Evolutionary conservation across 306 rosid genomes (phyloP), one percentile per base, ranked within the genome.

Genomic region (Lablab purpureus): DNA sequence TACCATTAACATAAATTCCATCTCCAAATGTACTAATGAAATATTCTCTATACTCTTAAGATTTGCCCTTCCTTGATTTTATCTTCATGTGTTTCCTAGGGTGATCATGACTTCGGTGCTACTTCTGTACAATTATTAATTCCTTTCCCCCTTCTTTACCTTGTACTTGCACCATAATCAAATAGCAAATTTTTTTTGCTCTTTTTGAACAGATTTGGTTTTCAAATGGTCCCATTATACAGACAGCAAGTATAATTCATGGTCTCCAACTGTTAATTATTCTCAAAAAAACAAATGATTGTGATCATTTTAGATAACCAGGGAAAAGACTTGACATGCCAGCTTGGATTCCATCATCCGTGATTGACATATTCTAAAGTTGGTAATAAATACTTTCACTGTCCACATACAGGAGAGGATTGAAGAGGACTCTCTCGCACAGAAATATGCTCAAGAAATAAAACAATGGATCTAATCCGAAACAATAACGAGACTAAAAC

Each of bases 281-380:
- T 86, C 47, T 43, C 41, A 23, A 49, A 75, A n/a, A 76, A 67
- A 27, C 75, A 76, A 77, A 55, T 56, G 62, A 51, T 60, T 67
- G 41, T 82, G 75, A 72, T 59, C 10, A 72, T 46, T 80, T 67
- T 23, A 50, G 40, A 84, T 46, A 69, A 45, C 65, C 56, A 68
- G 22, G 74, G 80, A 77, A 80, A 76, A 81, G 63, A 84, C 66
- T 59, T 80, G 77, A 27, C 59, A 52, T 22, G 80, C 87, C 80
- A 62, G 82, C 71, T 80, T 36, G 85, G 90, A 77, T 34, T 76
- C 87, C 82, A 73, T 55, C 80, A 9, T 72, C n/a, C 76, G 40
- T 71, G 81, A 66, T 71, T 78, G 70, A 76, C 73, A 36, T 51
- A 18, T 12, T 17, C 52, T 64, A 65, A 80, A 67, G 78, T 79